Conservation (phyloP, 2,329 filamentous ascomycete species). For the Pyrenochaeta sp. region DNA sequence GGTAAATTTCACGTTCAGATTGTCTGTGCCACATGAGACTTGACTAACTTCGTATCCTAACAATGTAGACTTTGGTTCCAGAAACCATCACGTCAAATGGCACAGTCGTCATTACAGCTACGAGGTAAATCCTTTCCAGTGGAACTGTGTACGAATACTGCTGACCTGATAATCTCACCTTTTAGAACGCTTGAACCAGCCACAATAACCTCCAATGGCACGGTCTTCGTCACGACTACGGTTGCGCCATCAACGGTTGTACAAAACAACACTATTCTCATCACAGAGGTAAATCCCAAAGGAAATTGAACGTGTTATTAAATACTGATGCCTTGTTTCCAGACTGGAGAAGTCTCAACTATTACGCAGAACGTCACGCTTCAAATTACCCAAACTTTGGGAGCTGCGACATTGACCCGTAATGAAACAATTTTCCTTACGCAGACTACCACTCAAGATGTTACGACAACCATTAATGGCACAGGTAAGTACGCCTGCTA, state of each 20-base stretch:
- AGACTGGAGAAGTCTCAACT: background rate
- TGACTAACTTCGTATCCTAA: background rate
- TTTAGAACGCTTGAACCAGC: background rate
- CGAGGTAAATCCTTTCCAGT: background rate
- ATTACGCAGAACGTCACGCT: no score
- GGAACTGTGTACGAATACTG: background rate
- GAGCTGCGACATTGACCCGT: background rate
- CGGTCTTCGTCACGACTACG: background rate
- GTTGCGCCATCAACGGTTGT: background rate
- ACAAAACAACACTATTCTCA: background rate
- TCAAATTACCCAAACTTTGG: background rate
- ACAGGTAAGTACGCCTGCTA: background rate
- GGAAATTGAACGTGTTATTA: background rate
- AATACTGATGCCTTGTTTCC: background rate
- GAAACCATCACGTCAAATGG: background rate
- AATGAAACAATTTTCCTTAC: background rate
- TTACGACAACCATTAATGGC: background rate
- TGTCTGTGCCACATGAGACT: background rate
- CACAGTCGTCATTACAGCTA: background rate
- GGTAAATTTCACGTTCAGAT: background rate
- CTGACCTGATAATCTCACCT: background rate
- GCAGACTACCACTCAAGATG: background rate
- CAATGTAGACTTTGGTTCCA: background rate
- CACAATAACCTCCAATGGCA: background rate
- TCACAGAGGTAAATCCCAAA: background rate